Base-by-base conservation (phyloP, 2,329 filamentous ascomycete species). In the Xylariaceae sp. region DNA sequence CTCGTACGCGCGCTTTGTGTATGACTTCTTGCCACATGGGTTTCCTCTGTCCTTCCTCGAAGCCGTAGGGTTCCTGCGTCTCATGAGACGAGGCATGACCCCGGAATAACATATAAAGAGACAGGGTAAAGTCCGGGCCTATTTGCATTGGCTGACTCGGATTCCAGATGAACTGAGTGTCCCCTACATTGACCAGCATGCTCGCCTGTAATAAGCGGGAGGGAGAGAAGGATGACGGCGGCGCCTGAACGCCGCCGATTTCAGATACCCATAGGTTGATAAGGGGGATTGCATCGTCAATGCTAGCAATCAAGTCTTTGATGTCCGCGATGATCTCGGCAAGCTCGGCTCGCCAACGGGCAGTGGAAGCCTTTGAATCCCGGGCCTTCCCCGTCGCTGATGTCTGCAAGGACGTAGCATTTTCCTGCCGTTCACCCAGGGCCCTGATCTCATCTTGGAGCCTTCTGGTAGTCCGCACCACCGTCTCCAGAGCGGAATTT, bases 21-120 rank as follows among this genome's bases (percentile, higher is more conserved):
- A 96, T 86, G 41, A 95, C 91, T 69, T 99, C 92, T 68, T 97
- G 94, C 94, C 94, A 97, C 0, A 91, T 87, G 0, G 90, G 77
- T 60, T 77, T 80, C 76, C 73, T 85, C 71, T 73, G 87, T 68
- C 61, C 85, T 63, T 64, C 81, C 72, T 70, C 73, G 6, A 77
- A 44, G 0, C 75, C 76, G 46, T 77, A 78, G 0, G 71, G 70
- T 37, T 68, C 67, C 1, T 68, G 83, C 71, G 49, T 26, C 26
- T 71, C 83, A 72, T 62, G 60, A 11, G 77, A 73, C 6, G 75
- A 74, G 3, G 85, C 76, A 70, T 97, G 91, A 1, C 90, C 88
- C 2, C 86, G 79, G 65, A 97, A 99, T 0, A 97, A 80, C 91
- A 97, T 96, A 71, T 97, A 99, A 62, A 97, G 74, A 0, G 91